These are phyloP conservation scores for Aspergillus bertholletiae DNA, from an alignment of 495 filamentous ascomycete species.

Conservation along the genomic window DNA sequence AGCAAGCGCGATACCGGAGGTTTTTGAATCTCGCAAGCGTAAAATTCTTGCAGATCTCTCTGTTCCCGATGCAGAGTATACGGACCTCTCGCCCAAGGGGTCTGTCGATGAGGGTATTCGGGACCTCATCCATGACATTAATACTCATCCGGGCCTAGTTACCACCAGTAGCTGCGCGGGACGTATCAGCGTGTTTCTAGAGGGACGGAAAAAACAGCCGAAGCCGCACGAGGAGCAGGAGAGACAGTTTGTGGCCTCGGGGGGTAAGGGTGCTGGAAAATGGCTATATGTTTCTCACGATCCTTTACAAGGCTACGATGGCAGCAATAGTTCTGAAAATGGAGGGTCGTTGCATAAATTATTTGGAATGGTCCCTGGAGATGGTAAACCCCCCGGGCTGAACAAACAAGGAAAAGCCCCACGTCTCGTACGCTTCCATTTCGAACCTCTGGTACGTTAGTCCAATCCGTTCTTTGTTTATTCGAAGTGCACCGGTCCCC, in stretches of 20 bases:
- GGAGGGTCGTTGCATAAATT: slow-evolving; percentile 20
- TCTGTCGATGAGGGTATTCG: slow-evolving; percentile 73
- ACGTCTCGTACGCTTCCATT: slow-evolving; percentile 82
- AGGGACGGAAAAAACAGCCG: slow-evolving; percentile 56
- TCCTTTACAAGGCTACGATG: slow-evolving; percentile 43
- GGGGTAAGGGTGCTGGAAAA: slow-evolving; percentile 77
- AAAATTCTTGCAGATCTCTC: slow-evolving; percentile 64
- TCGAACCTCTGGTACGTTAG: slow-evolving; percentile 81
- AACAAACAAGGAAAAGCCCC: slow-evolving; percentile 20
- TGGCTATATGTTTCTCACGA: slow-evolving; percentile 91
- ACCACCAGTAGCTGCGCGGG: slow-evolving; percentile 93
- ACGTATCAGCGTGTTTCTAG: slow-evolving; percentile 77
- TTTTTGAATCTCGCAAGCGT: slow-evolving; percentile 58
- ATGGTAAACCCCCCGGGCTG: slow-evolving; percentile 25
- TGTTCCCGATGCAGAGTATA: slow-evolving; percentile 61
- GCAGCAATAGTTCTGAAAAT: not conserved
- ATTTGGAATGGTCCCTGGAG: slow-evolving; percentile 32
- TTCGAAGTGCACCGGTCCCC: not conserved
- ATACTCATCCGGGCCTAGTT: slow-evolving; percentile 66
- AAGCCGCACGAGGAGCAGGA: slow-evolving; percentile 10
- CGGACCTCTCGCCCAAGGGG: slow-evolving; percentile 81
- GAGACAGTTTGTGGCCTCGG: slow-evolving; percentile 48
- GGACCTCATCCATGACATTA: slow-evolving; percentile 72
- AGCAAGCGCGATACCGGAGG: slow-evolving; percentile 25
- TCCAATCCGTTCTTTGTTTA: not conserved